Evolutionary conservation across 331 rosid genomes (phyloP), one percentile per base, ranked within the genome.

Genomic region (Stylosanthes scabra): DNA sequence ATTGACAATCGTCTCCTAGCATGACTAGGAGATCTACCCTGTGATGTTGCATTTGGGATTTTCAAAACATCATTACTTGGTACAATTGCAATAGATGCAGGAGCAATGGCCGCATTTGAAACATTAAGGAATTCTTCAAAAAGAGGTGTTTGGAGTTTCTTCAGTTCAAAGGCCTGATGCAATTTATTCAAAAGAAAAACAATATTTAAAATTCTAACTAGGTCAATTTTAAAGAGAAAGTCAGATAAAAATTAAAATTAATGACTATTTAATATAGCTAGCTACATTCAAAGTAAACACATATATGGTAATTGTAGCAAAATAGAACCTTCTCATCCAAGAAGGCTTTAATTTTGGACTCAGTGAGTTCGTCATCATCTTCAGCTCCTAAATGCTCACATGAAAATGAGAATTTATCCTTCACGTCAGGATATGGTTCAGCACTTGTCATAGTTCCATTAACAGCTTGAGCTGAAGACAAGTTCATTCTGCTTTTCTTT

Each of bases 311-410:
- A 3, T 72, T 31, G 7, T 40, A 75, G 63, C 20, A 44, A 83
- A 72, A 52, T 39, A 49, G 66, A 70, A 90, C 95, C 95, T 90
- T 93, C 44, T 80, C 93, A 55, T 90, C 97, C 40, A 93, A 75
- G 80, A 93, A 93, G 72, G 87, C 91, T 87, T 88, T 87, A 76
- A 93, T 93, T 85, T 90, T 93, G 57, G 75, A 83, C 62, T 92
- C 98, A 0, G 95, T 87, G 54, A 93, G 89, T 78, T 92, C 98
- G 58, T 90, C 97, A 66, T 93, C 95, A 59, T 93, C 95, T 70
- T 88, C 95, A 54, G 59, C 84, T n/a, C 76, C 84, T 52, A 72
- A 49, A 71, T 88, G 90, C 68, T 90, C 88, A 66, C 79, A 77
- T 68, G 86, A n/a, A n/a, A n/a, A n/a, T n/a, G n/a, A n/a, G n/a